Percentiles rank a stretch among this genome's conserved stretches.
Conservation (phyloP, 306 rosid genomes). For the Glycine soja region DNA sequence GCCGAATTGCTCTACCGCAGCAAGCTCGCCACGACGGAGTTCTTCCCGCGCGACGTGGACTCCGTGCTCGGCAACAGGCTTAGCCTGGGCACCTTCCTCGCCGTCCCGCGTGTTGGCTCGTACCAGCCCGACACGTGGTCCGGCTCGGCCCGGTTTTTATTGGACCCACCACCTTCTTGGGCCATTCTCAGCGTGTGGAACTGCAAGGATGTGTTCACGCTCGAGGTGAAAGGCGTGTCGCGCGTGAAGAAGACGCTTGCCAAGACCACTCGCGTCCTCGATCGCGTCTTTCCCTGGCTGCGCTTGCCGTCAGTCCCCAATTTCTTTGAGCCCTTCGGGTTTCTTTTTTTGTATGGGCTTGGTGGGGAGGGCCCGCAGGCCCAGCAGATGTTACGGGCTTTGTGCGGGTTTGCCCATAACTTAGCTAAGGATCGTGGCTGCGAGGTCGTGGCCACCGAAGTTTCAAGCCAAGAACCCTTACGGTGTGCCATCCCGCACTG, state of each 20-base stretch:
- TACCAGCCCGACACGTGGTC: slow-evolving; percentile 48
- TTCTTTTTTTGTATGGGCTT: slow-evolving; percentile 77
- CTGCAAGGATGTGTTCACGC: slow-evolving; percentile 74
- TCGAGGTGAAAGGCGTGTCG: slow-evolving; percentile 83
- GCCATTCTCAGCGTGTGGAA: slow-evolving; percentile 89
- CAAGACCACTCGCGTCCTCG: slow-evolving; percentile 71
- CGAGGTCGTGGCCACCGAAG: slow-evolving; percentile 83
- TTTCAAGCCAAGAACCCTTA: slow-evolving; percentile 68
- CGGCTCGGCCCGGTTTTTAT: slow-evolving; percentile 62
- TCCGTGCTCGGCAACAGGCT: slow-evolving; percentile 70
- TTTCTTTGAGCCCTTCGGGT: slow-evolving; percentile 78
- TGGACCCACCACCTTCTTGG: slow-evolving; percentile 78
- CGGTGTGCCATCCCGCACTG: slow-evolving; percentile 78
- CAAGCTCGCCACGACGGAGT: slow-evolving; percentile 84
- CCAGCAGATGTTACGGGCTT: slow-evolving; percentile 56
- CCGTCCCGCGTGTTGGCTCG: slow-evolving; percentile 61
- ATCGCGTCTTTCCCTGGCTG: slow-evolving; percentile 74
- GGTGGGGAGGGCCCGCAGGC: slow-evolving; percentile 82
- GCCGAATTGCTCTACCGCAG: slow-evolving; percentile 77
- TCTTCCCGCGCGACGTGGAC: slow-evolving; percentile 96
- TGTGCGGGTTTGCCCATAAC: slow-evolving; percentile 81
- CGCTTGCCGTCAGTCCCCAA: slow-evolving; percentile 78
- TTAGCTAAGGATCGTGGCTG: slow-evolving; percentile 77
- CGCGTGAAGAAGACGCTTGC: slow-evolving; percentile 62
- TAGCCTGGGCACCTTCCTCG: slow-evolving; percentile 79